Evolutionary conservation across 1,284 basidiomycete species (phyloP), one percentile per base, ranked within the genome.

Genomic region (Moesziomyces parantarcticus): DNA sequence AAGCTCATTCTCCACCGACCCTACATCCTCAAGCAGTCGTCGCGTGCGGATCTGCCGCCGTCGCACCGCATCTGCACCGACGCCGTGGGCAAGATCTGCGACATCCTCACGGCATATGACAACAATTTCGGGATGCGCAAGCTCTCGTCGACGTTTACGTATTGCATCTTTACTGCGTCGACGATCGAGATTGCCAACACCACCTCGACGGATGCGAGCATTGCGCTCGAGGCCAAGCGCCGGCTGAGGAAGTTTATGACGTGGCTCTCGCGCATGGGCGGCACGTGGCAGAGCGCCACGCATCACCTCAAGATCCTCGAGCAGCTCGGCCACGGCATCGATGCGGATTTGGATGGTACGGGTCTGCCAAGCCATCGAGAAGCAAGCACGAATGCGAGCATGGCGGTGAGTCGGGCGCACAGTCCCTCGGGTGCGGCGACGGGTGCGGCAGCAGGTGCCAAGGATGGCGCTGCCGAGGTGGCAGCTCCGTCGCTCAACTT

Each of bases 131-230:
- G 69, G 14, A 61, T 78, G 52, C 58, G 67, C 36, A 75, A 76
- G 39, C 56, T 77, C 1, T 72, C 70, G 2, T 68, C 67, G 40
- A 71, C 74, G 3, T 53, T 77, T 34, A 68, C 73, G 16, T 80
- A 74, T 58, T 74, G 66, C 58, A 64, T 80, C 42, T 80, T 78
- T 29, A 80, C 69, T 1, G 71, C 76, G 8, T 67, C 67, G 3
- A 78, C 78, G 18, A 76, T 80, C 58, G 70, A 72, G 51, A 60
- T 80, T 36, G 77, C 71, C 43, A 78, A 80, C 41, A 78, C 75
- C 14, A 80, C 76, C 4, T 75, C 71, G 25, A 63, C 54, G 10
- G 75, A 80, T 26, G 49, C 56, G 3, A 36, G 21, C 16, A 51
- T 60, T 7, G 73, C 64, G 21, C 7, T 36, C 9, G 69, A 71